These are phyloP conservation scores for Coemansia sp. DNA, from an alignment of 192 early-diverging fungal species.

Conservation along the genomic window DNA sequence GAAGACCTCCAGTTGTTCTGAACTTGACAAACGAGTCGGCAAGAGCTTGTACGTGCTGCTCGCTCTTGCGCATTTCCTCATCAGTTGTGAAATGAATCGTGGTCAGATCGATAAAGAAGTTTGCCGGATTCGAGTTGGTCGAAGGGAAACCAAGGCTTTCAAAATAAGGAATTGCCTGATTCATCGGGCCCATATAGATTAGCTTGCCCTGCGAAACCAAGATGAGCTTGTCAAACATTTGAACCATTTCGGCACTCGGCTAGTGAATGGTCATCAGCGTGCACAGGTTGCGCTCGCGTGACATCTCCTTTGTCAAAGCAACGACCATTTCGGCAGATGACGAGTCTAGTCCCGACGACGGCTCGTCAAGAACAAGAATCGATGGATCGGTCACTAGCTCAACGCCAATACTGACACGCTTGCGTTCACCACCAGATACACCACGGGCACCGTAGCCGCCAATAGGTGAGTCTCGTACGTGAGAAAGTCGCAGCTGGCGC, in stretches of 20 bases:
- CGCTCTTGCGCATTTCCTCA: no score
- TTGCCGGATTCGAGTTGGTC: conserved; percentile 57
- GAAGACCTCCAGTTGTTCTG: not conserved
- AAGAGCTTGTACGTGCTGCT: conserved; percentile 9
- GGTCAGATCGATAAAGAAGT: conserved; percentile 56
- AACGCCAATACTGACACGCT: no score
- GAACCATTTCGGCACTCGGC: conserved; percentile 69
- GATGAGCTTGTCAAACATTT: conserved; percentile 66
- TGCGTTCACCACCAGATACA: conserved; percentile 29
- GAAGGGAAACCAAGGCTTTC: conserved; percentile 48
- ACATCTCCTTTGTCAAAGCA: no score
- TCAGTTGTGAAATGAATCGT: conserved; percentile 14
- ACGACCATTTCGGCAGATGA: no score
- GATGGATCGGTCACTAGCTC: no score
- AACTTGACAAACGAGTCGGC: conserved; percentile 6
- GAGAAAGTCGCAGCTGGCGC: conserved; percentile 53
- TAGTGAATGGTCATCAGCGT: conserved; percentile 80
- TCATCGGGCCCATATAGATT: conserved; percentile 51
- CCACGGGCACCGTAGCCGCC: conserved; percentile 27
- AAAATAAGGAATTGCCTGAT: conserved; percentile 26
- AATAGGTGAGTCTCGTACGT: conserved; percentile 51
- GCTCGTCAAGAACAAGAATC: no score
- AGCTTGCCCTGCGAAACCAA: conserved; percentile 55
- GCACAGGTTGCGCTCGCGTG: conserved; percentile 48
- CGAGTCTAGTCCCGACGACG: no score